Percentiles rank a stretch among this genome's conserved stretches.
Evolutionary conservation across 2,329 filamentous ascomycete species (phyloP).

Genomic region (Dichotomopilus funicola): DNA sequence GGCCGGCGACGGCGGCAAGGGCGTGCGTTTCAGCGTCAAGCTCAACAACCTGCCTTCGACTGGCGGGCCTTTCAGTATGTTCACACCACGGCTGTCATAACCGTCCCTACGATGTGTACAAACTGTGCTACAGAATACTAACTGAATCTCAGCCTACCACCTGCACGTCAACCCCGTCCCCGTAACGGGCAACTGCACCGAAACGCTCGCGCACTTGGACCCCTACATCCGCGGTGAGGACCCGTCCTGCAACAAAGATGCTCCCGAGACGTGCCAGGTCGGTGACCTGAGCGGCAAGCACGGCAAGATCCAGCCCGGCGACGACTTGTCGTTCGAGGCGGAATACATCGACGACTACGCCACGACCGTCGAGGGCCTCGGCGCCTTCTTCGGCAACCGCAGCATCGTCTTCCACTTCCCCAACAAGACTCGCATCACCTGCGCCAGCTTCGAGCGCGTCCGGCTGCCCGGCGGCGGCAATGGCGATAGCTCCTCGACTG

Average conservation of each 20-base stretch:
- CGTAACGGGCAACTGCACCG: conserved; percentile 62
- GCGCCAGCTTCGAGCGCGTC: conserved; percentile 51
- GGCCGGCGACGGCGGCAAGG: conserved; percentile 25
- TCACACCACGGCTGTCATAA: conserved; percentile 30
- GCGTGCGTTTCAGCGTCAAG: conserved; percentile 28
- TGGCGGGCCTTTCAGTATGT: conserved; percentile 31
- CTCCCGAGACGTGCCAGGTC: conserved; percentile 63
- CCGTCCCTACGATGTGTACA: conserved; percentile 13
- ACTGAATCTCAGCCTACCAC: conserved; percentile 54
- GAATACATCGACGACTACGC: conserved; percentile 52
- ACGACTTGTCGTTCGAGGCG: conserved; percentile 39
- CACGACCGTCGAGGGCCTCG: conserved; percentile 45
- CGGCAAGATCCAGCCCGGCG: conserved; percentile 45
- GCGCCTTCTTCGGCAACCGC: conserved; percentile 58
- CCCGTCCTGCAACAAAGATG: conserved; percentile 50
- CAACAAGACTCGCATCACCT: conserved; percentile 58
- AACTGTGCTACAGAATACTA: background rate
- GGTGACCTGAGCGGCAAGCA: conserved; percentile 73
- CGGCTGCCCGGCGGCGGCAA: conserved; percentile 6
- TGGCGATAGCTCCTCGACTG: background rate
- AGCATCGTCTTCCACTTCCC: conserved; percentile 58
- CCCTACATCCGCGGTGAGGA: conserved; percentile 60
- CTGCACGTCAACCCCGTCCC: conserved; percentile 62
- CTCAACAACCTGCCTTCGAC: conserved; percentile 29
- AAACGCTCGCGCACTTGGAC: conserved; percentile 62